A percentile compares a stretch with the other conserved stretches of the same genome.
Evolutionary conservation across 2,329 filamentous ascomycete species (phyloP).

Genomic region (Thelonectria blattea): DNA sequence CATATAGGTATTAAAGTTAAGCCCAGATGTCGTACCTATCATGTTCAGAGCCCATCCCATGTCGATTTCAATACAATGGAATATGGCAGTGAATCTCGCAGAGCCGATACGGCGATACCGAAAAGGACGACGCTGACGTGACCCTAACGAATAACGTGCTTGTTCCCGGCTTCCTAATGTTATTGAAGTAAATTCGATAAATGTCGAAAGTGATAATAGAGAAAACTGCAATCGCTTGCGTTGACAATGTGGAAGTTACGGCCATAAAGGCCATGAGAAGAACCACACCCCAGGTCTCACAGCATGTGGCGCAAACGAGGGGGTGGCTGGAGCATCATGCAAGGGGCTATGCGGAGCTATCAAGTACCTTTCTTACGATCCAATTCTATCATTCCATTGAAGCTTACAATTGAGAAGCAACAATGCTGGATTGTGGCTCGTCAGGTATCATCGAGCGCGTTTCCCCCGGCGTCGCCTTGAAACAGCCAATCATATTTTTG

Average conservation of each 20-base stretch:
- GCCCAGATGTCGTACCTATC: conserved; percentile 2
- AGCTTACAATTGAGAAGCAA: no score
- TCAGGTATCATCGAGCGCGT: no score
- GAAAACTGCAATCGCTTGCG: conserved; percentile 85
- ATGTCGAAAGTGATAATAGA: conserved; percentile 87
- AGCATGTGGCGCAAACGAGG: no score
- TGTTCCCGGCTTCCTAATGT: not conserved
- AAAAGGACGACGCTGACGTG: conserved; percentile 7
- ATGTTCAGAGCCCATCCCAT: conserved; percentile 21
- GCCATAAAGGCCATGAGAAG: conserved; percentile 89
- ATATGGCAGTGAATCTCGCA: conserved; percentile 8
- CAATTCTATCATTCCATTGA: no score
- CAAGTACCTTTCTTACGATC: no score
- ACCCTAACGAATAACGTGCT: not conserved
- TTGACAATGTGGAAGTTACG: conserved; percentile 82
- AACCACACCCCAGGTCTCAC: no score
- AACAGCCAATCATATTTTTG: no score
- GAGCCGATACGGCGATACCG: not conserved
- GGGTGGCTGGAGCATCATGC: no score
- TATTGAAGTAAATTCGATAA: conserved; percentile 86
- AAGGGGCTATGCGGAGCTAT: no score
- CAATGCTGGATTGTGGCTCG: no score
- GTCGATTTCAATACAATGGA: conserved; percentile 10
- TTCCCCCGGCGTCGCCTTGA: no score
- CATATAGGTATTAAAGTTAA: not conserved